Percentiles rank a stretch among this genome's conserved stretches.
phyloP scores from a whole-genome alignment of 768 basidiomycete genomes.

The Pisolithus tinctorius region DNA sequence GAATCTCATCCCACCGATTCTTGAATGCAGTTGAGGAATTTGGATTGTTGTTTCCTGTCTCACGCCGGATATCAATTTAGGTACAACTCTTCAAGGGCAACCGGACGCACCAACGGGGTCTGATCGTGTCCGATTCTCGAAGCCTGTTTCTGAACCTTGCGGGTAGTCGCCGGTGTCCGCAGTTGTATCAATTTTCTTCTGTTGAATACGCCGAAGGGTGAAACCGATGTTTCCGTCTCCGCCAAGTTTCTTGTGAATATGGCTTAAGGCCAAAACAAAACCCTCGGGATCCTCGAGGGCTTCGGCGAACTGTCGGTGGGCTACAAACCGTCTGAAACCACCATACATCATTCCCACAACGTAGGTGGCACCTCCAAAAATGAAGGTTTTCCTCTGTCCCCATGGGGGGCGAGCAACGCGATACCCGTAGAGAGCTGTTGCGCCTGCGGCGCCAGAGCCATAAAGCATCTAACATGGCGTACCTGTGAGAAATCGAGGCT shows the following conservation, averaged over 20 bases:
- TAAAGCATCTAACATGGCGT: constrained; percentile 11
- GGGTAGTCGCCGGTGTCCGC: constrained; percentile 1
- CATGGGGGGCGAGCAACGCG: constrained; percentile 23
- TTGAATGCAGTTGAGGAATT: constrained; percentile 4
- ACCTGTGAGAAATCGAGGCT: not conserved
- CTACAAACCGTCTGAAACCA: constrained; percentile 21
- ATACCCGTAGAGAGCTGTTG: constrained; percentile 20
- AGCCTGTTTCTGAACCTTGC: constrained; percentile 3
- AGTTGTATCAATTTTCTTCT: constrained; percentile 6
- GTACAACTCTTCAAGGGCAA: not conserved
- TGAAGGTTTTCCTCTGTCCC: constrained; percentile 18
- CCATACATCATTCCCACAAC: constrained; percentile 28
- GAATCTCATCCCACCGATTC: constrained; percentile 63
- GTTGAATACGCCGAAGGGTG: constrained; percentile 20
- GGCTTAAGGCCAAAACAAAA: constrained; percentile 24
- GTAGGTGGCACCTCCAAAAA: constrained; percentile 19
- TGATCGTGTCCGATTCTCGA: constrained; percentile 13
- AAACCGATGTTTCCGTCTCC: constrained; percentile 24
- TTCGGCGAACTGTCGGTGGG: constrained; percentile 25
- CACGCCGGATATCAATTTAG: not conserved
- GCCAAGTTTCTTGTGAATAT: constrained; percentile 26
- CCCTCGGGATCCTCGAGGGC: constrained; percentile 24
- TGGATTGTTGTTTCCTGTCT: not conserved
- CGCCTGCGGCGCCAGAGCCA: constrained; percentile 17
- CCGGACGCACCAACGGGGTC: constrained; percentile 9